Conservation (phyloP, 2,329 filamentous ascomycete species). For the Colletotrichum destructivum region DNA sequence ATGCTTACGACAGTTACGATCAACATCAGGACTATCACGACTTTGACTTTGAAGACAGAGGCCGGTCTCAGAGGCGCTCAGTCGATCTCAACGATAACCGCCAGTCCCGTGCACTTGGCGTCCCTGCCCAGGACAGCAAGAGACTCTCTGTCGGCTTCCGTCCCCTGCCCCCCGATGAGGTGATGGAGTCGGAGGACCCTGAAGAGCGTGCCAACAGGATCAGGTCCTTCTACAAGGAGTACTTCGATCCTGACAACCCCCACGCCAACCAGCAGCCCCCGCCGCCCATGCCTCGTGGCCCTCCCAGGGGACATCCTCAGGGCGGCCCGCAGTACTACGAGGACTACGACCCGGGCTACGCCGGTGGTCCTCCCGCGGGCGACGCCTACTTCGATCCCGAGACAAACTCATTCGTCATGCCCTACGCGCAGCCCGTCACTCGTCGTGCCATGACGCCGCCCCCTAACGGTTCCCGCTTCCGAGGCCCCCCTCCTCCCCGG, state of each 20-base stretch:
- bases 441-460: slow-evolving; percentile 97
- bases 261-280: slow-evolving; percentile 47
- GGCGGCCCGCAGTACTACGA: slow-evolving; percentile 73
- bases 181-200: slow-evolving; percentile 85
- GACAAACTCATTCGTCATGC: slow-evolving; percentile 80
- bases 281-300: slow-evolving; percentile 29
- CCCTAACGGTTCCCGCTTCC: slow-evolving; percentile 69
- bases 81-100: slow-evolving; percentile 48
- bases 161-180: slow-evolving; percentile 89
- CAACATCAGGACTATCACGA: slow-evolving; percentile 44
- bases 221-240: slow-evolving; percentile 99
- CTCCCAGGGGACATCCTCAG: slow-evolving; percentile 31
- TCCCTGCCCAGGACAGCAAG: slow-evolving; percentile 69
- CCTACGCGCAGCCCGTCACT: slow-evolving; percentile 87
- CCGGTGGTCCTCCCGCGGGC: slow-evolving; percentile 55
- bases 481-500: slow-evolving; percentile 58
- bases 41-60: slow-evolving; percentile 52
- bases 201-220: slow-evolving; percentile 97
- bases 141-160: slow-evolving; percentile 82
- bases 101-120: slow-evolving; percentile 60
- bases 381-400: slow-evolving; percentile 79
- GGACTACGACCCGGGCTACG: slow-evolving; percentile 80
- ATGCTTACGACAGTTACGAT: slow-evolving; percentile 45
- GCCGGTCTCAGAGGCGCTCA: slow-evolving; percentile 52
- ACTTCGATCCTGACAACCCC: slow-evolving; percentile 86